Evolutionary conservation across 352 stramenopile species (phyloP).

Genomic region (Peronospora destructor): DNA sequence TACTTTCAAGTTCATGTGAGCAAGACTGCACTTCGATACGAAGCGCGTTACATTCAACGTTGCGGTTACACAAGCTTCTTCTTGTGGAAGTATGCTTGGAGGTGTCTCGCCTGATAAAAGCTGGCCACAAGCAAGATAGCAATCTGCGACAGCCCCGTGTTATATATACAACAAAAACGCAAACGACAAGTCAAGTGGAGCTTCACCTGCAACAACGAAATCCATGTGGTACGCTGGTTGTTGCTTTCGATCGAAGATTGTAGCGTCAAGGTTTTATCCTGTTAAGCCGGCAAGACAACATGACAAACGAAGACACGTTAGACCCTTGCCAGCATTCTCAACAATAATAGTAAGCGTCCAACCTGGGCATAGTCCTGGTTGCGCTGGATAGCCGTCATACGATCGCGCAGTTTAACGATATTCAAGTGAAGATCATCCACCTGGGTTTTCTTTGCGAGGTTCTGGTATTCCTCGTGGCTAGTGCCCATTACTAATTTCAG

Average conservation of each 20-base stretch:
- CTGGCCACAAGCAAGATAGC: constrained; percentile 54
- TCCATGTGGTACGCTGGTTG: constrained; percentile 74
- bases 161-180: background rate
- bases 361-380: constrained; percentile 84
- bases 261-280: constrained; percentile 67
- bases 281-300: constrained; percentile 2
- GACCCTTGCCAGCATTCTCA: background rate
- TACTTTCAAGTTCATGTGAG: no score
- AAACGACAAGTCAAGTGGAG: background rate
- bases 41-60: background rate
- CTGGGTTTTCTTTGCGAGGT: constrained; percentile 77
- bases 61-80: constrained; percentile 63
- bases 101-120: constrained; percentile 74
- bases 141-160: constrained; percentile 31
- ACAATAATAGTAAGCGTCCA: background rate
- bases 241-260: constrained; percentile 70
- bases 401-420: constrained; percentile 73
- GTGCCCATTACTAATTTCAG: constrained; percentile 65
- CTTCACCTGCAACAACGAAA: constrained; percentile 66
- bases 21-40: background rate
- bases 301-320: background rate
- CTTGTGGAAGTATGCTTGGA: constrained; percentile 77
- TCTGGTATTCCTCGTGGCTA: constrained; percentile 72
- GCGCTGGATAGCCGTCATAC: constrained; percentile 67
- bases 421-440: constrained; percentile 75